Percentiles rank a stretch among this genome's conserved stretches.
phyloP scores from a whole-genome alignment of 768 basidiomycete genomes.

The Grammothele lineata region DNA sequence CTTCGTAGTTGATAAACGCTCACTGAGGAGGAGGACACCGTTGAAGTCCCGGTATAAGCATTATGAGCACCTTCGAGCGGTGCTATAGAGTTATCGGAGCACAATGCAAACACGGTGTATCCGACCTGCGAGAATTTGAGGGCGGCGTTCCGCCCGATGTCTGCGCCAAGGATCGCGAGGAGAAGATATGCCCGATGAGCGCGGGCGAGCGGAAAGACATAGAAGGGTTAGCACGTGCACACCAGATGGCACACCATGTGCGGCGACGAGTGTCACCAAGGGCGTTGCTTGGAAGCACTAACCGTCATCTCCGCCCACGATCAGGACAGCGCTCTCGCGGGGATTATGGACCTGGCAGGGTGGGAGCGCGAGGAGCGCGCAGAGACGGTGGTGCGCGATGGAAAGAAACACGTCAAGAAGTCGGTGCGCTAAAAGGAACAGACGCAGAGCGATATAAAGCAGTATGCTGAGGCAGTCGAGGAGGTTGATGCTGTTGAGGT shows the following conservation, averaged over 20 bases:
- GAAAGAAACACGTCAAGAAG: conserved; percentile 11
- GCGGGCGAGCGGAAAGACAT: too few species aligned
- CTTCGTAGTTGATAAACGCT: too few species aligned
- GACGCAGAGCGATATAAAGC: conserved; percentile 10
- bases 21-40: conserved; percentile 18
- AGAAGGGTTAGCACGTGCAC: too few species aligned
- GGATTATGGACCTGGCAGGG: conserved; percentile 23
- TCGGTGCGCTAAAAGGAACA: conserved; percentile 12
- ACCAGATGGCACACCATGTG: too few species aligned
- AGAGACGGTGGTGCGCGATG: conserved; percentile 12
- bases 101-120: conserved; percentile 30
- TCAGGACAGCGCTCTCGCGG: conserved; percentile 26
- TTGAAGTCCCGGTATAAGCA: too few species aligned
- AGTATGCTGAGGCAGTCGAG: conserved; percentile 3
- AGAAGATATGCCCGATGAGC: too few species aligned
- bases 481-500: neutral
- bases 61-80: conserved; percentile 17
- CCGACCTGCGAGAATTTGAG: conserved; percentile 31
- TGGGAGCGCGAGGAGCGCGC: conserved; percentile 9
- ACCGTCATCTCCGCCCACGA: conserved; percentile 29
- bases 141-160: conserved; percentile 26
- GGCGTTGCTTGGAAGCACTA: conserved; percentile 1
- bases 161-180: conserved; percentile 12
- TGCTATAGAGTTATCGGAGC: conserved; percentile 17
- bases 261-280: too few species aligned